Evolutionary conservation across 352 stramenopile species (phyloP).

Genomic region (Pythium coloratum): DNA sequence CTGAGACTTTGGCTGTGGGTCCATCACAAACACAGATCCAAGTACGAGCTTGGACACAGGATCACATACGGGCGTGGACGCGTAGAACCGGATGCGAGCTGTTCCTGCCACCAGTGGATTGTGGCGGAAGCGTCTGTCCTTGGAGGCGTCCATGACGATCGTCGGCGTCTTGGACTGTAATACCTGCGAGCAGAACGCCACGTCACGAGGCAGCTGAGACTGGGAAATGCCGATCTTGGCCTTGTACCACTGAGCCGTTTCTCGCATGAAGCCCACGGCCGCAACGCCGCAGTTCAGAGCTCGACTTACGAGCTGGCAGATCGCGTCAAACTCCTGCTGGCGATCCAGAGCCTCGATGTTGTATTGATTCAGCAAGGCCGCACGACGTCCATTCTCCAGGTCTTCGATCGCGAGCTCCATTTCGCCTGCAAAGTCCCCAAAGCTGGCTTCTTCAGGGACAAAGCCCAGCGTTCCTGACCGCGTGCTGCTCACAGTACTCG

Average conservation of each 20-base stretch:
- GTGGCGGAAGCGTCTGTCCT: conserved; percentile 82
- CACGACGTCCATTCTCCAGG: conserved; percentile 47
- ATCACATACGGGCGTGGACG: conserved; percentile 69
- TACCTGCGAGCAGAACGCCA: conserved; percentile 67
- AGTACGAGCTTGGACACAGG: conserved; percentile 54
- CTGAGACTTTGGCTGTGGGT: conserved; percentile 48
- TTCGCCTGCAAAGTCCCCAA: conserved; percentile 35
- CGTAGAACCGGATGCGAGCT: conserved; percentile 93
- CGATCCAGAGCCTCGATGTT: conserved; percentile 42
- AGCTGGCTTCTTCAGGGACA: conserved; percentile 31
- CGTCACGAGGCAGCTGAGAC: conserved; percentile 52
- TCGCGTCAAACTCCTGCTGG: conserved; percentile 67
- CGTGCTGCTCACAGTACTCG: conserved; percentile 17
- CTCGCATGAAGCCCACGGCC: conserved; percentile 66
- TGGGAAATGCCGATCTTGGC: conserved; percentile 69
- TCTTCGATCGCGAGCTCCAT: conserved; percentile 34
- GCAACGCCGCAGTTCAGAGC: conserved; percentile 62
- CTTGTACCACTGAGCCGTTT: conserved; percentile 71
- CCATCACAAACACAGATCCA: conserved; percentile 84
- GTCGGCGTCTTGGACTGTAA: conserved; percentile 50
- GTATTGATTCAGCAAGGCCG: conserved; percentile 45
- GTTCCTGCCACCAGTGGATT: conserved; percentile 88
- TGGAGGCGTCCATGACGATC: conserved; percentile 77
- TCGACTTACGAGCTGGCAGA: conserved; percentile 68
- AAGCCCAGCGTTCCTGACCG: conserved; percentile 11